Evolutionary conservation across 1,284 basidiomycete genomes (phyloP), one percentile per base, ranked within the genome.

Genomic region (Ceratobasidium papillatum): DNA sequence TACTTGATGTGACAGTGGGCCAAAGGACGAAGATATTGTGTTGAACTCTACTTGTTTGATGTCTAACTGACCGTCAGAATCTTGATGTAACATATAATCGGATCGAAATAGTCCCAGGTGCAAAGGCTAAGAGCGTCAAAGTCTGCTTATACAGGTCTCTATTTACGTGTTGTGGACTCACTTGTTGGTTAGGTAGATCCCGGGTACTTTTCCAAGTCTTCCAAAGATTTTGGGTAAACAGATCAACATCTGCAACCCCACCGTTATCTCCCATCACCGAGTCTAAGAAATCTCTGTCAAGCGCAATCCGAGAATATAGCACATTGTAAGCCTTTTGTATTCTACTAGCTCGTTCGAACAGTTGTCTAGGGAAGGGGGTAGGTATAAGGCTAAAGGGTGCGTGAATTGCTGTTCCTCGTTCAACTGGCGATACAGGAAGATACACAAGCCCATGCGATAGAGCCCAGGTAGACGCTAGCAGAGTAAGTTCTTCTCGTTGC

Each of bases 41-140:
- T 99, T 99, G 84, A 99, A 98, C 82, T 99, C 98, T 68, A 99
- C 97, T 84, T 99, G 97, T 81, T 96, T 98, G 75, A 99, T 74
- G 7, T 74, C 74, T 43, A 82, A 77, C 7, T 84, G 82, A 30
- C 82, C 81, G 3, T 79, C 73, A 0, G 79, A 78, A 1, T 86
- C 82, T 43, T 85, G 82, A 80, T 99, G 94, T n/a, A 99, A 83
- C 51, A 99, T 86, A 82, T 99, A 99, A 83, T 99, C 97, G 17
- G 95, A 97, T 64, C 98, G 87, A 82, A 98, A 98, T n/a, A 99
- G 84, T 12, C 96, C 96, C 11, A 99, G 87, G 77, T 97, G 93
- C 27, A 94, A 83, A 1, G 90, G 87, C 93, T 98, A 80, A 8
- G 51, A 65, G 9, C 9, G 32, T 30, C 25, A 14, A 47, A 14